Evolutionary conservation across 106 monocot genomes (phyloP).

Genomic region (Hemerocallis citrina): DNA sequence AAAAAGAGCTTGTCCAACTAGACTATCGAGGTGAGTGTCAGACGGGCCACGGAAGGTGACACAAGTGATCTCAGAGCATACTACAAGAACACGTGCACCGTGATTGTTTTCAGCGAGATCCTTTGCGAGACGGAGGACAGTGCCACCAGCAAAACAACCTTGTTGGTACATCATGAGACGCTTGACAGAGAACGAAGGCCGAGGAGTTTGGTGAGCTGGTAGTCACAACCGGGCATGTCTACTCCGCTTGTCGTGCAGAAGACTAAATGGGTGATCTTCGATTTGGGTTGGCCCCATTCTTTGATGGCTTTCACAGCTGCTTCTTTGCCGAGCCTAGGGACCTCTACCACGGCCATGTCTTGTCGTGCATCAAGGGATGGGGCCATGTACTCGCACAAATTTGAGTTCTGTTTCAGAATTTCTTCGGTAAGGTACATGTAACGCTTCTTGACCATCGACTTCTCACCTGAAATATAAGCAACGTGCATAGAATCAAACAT

Average conservation of each 20-base stretch:
- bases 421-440: constrained; percentile 8
- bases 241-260: constrained; percentile 6
- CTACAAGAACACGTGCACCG: constrained; percentile 17
- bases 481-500: not conserved
- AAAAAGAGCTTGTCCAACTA: constrained; percentile 6
- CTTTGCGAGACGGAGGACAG: constrained; percentile 14
- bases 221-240: constrained; percentile 9
- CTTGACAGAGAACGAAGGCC: constrained; percentile 1
- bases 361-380: constrained; percentile 6
- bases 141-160: constrained; percentile 17
- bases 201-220: not conserved
- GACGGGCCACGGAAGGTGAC: constrained; percentile 5
- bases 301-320: constrained; percentile 7
- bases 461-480: constrained; percentile 3
- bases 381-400: constrained; percentile 19
- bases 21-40: not conserved
- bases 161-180: constrained; percentile 12
- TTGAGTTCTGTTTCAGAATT: constrained; percentile 28
- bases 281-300: constrained; percentile 16
- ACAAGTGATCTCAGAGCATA: constrained; percentile 3
- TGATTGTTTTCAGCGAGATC: constrained; percentile 18
- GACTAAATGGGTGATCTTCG: constrained; percentile 11
- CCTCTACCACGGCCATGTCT: constrained; percentile 10
- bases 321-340: constrained; percentile 9
- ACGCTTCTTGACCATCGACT: not conserved